A percentile compares a stretch with the other conserved stretches of the same genome.
Conservation (phyloP, 306 rosid species). For the Senna siamea region DNA sequence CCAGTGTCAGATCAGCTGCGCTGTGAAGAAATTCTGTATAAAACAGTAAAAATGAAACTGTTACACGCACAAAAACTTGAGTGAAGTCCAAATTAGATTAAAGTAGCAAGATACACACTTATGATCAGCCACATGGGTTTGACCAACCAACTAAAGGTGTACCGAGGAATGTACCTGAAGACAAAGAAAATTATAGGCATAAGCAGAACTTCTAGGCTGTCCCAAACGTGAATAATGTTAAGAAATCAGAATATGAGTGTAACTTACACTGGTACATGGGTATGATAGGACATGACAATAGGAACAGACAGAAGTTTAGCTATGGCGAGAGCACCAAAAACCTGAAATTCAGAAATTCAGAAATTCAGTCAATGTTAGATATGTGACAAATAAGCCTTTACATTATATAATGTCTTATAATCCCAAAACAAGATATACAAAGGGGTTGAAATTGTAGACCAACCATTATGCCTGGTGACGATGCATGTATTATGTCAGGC, state of each 20-base stretch:
- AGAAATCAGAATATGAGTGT: constrained; percentile 32
- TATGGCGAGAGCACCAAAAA: constrained; percentile 91
- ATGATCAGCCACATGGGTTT: constrained; percentile 96
- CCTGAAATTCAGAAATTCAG: constrained; percentile 70
- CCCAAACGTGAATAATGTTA: constrained; percentile 1
- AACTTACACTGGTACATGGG: constrained; percentile 97
- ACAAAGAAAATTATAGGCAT: constrained; percentile 31
- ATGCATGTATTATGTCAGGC: constrained; percentile 99
- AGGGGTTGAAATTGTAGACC: constrained; percentile 35
- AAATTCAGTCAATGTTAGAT: constrained; percentile 39
- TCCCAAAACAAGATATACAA: neutral
- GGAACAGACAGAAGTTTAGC: constrained; percentile 88
- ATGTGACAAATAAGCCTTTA: constrained; percentile 13
- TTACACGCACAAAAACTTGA: constrained; percentile 27
- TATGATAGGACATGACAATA: constrained; percentile 97
- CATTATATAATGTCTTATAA: constrained; percentile 8
- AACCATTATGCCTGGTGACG: constrained; percentile 98
- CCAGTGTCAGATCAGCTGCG: constrained; percentile 96
- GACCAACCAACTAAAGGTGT: constrained; percentile 99
- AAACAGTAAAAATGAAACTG: constrained; percentile 13
- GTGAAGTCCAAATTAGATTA: neutral
- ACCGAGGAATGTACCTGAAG: constrained; percentile 92
- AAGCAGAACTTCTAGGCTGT: neutral
- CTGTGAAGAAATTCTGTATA: constrained; percentile 83
- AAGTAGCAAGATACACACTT: constrained; percentile 60